Conservation (phyloP, 371 early-diverging fungal genomes). For the Mortierella sp. region DNA sequence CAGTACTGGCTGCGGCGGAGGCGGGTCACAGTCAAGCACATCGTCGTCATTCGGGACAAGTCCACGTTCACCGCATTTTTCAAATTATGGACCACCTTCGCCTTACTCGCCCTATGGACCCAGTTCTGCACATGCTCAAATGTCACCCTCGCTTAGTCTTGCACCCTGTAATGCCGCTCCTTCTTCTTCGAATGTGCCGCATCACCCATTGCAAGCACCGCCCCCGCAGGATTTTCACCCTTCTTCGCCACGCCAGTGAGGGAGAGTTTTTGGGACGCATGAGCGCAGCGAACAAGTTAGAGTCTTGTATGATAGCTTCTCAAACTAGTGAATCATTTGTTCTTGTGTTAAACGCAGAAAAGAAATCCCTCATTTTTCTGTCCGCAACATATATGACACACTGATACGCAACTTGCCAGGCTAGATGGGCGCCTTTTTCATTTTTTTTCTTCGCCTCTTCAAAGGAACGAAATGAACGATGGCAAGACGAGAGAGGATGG, state of each 20-base stretch:
- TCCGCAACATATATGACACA: background rate
- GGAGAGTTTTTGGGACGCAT: background rate
- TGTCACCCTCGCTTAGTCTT: constrained; percentile 10
- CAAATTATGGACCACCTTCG: constrained; percentile 16
- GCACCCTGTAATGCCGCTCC: constrained; percentile 14
- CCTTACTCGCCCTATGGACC: constrained; percentile 23
- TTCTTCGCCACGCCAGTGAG: background rate
- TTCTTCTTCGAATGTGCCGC: background rate
- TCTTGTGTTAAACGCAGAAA: background rate
- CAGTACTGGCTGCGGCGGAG: background rate
- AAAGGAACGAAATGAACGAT: too few relatives aligned
- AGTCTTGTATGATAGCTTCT: background rate
- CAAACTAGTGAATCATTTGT: background rate
- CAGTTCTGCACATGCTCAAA: constrained; percentile 21
- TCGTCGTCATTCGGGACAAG: constrained; percentile 17
- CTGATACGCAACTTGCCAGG: background rate
- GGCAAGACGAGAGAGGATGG: too few relatives aligned
- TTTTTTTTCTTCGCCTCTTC: too few relatives aligned
- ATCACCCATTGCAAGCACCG: background rate
- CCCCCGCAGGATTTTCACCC: background rate
- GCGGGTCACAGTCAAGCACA: constrained; percentile 1
- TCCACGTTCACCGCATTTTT: constrained; percentile 10
- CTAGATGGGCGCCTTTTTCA: too few relatives aligned
- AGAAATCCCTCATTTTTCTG: background rate
- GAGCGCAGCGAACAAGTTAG: background rate